Evolutionary conservation across 2,329 filamentous ascomycete genomes (phyloP), one percentile per base, ranked within the genome.

Genomic region (Pseudocercospora ulei): DNA sequence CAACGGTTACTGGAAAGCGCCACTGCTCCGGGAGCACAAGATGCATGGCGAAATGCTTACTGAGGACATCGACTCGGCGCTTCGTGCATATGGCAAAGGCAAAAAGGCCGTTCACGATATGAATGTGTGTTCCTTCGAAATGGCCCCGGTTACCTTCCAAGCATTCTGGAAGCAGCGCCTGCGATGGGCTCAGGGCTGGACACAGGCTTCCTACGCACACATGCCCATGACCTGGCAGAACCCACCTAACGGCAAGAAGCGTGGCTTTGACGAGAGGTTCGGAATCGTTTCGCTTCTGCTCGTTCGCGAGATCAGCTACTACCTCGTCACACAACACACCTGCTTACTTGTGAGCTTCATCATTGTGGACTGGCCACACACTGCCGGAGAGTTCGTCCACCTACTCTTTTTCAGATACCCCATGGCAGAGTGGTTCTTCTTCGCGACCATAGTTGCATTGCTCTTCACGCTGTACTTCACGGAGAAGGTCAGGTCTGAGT

Each of bases 21-120:
- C 59, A 5, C 51, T 70, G 2, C 59, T 69, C 8, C 58, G 59
- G 7, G 59, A 64, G n/a, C 51, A 69, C 36, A 66, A 63, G 48
- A 70, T 70, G 67, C 64, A 69, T 41, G 65, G 62, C n/a, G 57
- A 58, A 17, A 69, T 70, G 65, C 48, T 70, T 5, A 69, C 66
- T 2, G 67, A 70, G 46, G 67, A 70, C 41, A 70, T 70, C 37
- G 67, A 70, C 42, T 69, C 66, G 2, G 65, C 66, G 0, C 51
- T 70, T 3, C 59, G 67, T 17, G 65, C 67, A 1, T 63, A 67
- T 35, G 64, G 62, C 9, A 53, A 57, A 7, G 65, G 65, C 16
- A 61, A 61, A 20, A 62, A 63, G 20, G 63, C 63, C 2, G 62
- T 68, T 0, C 67, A 70, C 38, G 67, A 70, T 36, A 58, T 69